Percentiles rank a stretch among this genome's conserved stretches.
These are phyloP conservation scores for Pezicula carpinea DNA, from an alignment of 2,329 filamentous ascomycete genomes.

Conservation along the genomic window DNA sequence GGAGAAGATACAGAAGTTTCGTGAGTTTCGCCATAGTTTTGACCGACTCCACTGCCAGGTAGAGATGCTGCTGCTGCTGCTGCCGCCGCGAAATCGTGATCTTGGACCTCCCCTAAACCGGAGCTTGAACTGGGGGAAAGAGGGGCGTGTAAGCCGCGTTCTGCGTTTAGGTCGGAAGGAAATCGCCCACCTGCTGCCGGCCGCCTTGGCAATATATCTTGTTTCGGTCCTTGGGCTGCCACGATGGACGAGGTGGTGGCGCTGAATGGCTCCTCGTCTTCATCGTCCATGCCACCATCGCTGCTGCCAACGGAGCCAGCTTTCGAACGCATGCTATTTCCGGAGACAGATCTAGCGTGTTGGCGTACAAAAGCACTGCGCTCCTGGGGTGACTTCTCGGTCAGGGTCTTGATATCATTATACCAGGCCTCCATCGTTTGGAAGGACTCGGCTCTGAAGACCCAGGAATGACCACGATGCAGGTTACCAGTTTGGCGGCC, in stretches of 20 bases:
- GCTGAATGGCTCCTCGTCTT: conserved; percentile 61
- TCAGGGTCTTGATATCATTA: conserved; percentile 85
- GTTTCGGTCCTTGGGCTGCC: conserved; percentile 42
- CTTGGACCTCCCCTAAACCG: conserved; percentile 43
- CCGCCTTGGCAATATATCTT: conserved; percentile 54
- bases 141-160: conserved; percentile 75
- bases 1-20: conserved; percentile 39
- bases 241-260: conserved; percentile 52
- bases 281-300: conserved; percentile 74
- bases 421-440: conserved; percentile 98
- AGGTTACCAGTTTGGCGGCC: conserved; percentile 89
- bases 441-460: conserved; percentile 67
- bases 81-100: conserved; percentile 44
- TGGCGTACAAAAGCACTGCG: conserved; percentile 81
- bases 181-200: conserved; percentile 94
- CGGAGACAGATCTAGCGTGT: conserved; percentile 74
- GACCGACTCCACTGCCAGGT: conserved; percentile 18
- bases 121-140: conserved; percentile 80
- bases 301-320: conserved; percentile 62
- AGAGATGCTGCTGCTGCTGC: conserved; percentile 48
- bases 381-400: conserved; percentile 83
- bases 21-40: conserved; percentile 27
- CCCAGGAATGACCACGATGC: conserved; percentile 76
- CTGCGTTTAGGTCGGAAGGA: conserved; percentile 81
- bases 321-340: conserved; percentile 45